These are phyloP conservation scores for Kingdonia uniflora DNA, from an alignment of 164 flowering plant species.

Conservation along the genomic window DNA sequence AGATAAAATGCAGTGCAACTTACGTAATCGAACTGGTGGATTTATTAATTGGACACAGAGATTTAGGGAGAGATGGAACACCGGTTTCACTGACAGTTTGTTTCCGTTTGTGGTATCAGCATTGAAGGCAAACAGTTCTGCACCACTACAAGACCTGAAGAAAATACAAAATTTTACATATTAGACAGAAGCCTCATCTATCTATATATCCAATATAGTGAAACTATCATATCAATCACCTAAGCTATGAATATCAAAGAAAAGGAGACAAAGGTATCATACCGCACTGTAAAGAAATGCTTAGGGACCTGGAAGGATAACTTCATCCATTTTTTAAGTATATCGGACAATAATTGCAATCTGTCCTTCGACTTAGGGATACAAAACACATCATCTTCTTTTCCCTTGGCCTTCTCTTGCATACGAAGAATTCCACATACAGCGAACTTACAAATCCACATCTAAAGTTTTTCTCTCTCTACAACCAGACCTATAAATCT, in stretches of 20 bases:
- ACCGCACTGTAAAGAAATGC: conserved; percentile 64
- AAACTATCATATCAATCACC: too few relatives aligned
- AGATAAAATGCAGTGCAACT: conserved; percentile 51
- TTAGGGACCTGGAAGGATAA: conserved; percentile 55
- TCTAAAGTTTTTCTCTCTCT: conserved; percentile 27
- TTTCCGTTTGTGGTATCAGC: conserved; percentile 21
- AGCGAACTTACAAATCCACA: conserved; percentile 42
- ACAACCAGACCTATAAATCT: conserved; percentile 12
- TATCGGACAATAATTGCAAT: conserved; percentile 24
- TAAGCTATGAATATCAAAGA: too few relatives aligned
- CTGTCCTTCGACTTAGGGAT: conserved; percentile 16
- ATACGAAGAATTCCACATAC: conserved; percentile 26
- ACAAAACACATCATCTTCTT: conserved; percentile 14
- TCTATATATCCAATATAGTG: too few relatives aligned
- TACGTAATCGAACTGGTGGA: conserved; percentile 19
- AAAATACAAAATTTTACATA: background rate
- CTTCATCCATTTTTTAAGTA: conserved; percentile 33
- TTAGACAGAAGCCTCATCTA: too few relatives aligned
- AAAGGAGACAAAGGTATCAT: conserved; percentile 4
- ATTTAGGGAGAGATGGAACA: conserved; percentile 48
- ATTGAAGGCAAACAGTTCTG: conserved; percentile 41
- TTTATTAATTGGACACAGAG: conserved; percentile 67
- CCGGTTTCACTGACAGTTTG: conserved; percentile 26
- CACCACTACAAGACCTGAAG: conserved; percentile 56
- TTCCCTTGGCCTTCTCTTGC: conserved; percentile 23